A percentile compares a stretch with the other conserved stretches of the same genome.
Conservation (phyloP, 192 early-diverging fungal species). For the Endogone sp. region DNA sequence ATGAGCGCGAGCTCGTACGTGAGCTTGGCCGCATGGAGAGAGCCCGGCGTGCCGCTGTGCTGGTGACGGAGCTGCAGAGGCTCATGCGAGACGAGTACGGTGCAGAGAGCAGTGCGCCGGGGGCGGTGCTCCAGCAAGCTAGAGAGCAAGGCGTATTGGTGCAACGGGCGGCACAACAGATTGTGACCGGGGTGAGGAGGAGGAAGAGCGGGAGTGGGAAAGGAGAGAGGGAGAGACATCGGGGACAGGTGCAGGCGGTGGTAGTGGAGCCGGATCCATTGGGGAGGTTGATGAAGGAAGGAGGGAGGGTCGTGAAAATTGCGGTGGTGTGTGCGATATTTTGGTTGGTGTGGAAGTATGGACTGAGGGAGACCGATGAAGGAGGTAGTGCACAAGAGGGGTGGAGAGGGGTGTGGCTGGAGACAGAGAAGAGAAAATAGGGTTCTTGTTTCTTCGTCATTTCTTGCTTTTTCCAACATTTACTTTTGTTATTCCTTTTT, state of each 20-base stretch:
- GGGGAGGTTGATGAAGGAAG: not conserved
- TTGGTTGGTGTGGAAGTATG: not conserved
- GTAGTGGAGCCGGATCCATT: not conserved
- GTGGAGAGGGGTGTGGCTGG: too few species aligned
- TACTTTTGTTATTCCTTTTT: too few species aligned
- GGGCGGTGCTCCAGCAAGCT: not conserved
- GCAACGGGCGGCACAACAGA: not conserved
- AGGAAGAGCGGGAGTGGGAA: not conserved
- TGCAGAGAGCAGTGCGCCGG: too few species aligned
- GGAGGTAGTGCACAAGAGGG: too few species aligned
- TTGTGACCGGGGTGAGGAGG: not conserved
- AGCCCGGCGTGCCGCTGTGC: slow-evolving; percentile 2
- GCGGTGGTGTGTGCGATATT: not conserved
- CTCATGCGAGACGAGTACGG: not conserved
- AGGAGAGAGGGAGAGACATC: not conserved
- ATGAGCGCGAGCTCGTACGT: slow-evolving; percentile 9
- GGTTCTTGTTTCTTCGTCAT: too few species aligned
- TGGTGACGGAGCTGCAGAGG: slow-evolving; percentile 8
- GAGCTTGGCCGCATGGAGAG: slow-evolving; percentile 6
- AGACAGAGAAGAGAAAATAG: too few species aligned
- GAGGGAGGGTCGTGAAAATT: not conserved
- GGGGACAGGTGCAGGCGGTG: not conserved
- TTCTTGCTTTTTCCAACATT: too few species aligned
- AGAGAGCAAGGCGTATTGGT: too few species aligned
- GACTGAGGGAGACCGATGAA: not conserved